A percentile compares a stretch with the other conserved stretches of the same genome.
These are phyloP conservation scores for Fraxinus nigra DNA, from an alignment of 305 asterid genomes.

Conservation along the genomic window DNA sequence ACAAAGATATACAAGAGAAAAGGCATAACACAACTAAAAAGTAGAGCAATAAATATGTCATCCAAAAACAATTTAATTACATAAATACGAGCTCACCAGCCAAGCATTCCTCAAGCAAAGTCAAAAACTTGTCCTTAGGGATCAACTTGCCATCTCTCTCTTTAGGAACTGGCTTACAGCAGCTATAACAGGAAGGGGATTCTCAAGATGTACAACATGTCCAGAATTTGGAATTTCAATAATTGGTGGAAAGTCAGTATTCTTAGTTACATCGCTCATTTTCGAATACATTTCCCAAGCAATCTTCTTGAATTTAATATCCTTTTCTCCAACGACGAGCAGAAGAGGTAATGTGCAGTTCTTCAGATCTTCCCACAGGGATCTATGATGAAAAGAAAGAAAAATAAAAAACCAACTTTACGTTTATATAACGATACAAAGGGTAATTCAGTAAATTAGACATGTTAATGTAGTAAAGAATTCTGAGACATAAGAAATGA, in stretches of 20 bases:
- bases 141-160: slow-evolving; percentile 23
- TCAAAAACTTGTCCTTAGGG: background rate
- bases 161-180: slow-evolving; percentile 58
- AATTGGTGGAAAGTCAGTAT: slow-evolving; percentile 28
- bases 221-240: slow-evolving; percentile 71
- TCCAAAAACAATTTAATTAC: background rate
- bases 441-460: background rate
- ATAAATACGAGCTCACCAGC: background rate
- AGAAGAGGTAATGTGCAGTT: slow-evolving; percentile 61
- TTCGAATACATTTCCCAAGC: slow-evolving; percentile 48
- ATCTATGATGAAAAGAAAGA: slow-evolving; percentile 31
- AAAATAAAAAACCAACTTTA: background rate
- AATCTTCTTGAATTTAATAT: slow-evolving; percentile 70
- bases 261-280: slow-evolving; percentile 30
- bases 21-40: background rate
- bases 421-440: background rate
- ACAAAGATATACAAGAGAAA: background rate
- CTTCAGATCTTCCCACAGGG: slow-evolving; percentile 89
- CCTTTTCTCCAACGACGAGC: slow-evolving; percentile 79
- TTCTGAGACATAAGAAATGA: background rate
- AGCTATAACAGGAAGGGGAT: slow-evolving; percentile 71
- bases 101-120: background rate
- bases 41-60: background rate
- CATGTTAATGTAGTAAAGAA: background rate
- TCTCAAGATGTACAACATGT: slow-evolving; percentile 92